phyloP scores from a whole-genome alignment of 139 green algal species.

The Coccomyxa sp. region DNA sequence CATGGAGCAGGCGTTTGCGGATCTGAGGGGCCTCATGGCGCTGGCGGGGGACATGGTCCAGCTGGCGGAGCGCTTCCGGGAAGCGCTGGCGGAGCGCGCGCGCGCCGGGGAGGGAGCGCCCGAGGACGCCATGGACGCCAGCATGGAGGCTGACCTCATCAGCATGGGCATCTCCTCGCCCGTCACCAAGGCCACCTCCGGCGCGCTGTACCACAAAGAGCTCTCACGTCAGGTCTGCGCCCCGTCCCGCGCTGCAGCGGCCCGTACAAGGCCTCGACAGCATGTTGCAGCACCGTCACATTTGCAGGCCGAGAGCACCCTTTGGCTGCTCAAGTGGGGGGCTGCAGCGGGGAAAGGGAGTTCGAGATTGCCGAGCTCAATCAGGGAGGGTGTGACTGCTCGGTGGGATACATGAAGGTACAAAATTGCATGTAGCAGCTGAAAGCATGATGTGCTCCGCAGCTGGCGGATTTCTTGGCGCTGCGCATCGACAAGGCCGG shows the following conservation, averaged over 20 bases:
- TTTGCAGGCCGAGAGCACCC: no score
- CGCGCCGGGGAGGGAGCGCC: not conserved
- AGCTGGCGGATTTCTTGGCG: conserved; percentile 82
- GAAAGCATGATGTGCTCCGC: not conserved
- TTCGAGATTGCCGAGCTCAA: no score
- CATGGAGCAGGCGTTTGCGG: conserved; percentile 59
- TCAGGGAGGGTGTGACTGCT: no score
- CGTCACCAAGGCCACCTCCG: conserved; percentile 81
- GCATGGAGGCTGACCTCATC: conserved; percentile 76
- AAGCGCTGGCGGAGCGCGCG: conserved; percentile 6
- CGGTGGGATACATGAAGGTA: no score
- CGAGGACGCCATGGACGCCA: conserved; percentile 42
- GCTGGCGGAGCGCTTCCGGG: conserved; percentile 68
- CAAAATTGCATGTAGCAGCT: no score
- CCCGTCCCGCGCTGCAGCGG: not conserved
- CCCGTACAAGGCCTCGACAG: not conserved
- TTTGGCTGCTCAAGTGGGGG: no score
- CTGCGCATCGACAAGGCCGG: conserved; percentile 48
- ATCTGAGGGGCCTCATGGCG: conserved; percentile 74
- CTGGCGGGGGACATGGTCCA: conserved; percentile 78
- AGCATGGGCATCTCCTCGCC: conserved; percentile 82
- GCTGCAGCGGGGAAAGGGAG: no score
- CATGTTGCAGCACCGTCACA: not conserved
- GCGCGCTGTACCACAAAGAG: conserved; percentile 78
- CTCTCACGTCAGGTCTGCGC: conserved; percentile 65